Percentiles rank a stretch among this genome's conserved stretches.
Conservation (phyloP, 495 filamentous ascomycete genomes). For the Halenospora varia region DNA sequence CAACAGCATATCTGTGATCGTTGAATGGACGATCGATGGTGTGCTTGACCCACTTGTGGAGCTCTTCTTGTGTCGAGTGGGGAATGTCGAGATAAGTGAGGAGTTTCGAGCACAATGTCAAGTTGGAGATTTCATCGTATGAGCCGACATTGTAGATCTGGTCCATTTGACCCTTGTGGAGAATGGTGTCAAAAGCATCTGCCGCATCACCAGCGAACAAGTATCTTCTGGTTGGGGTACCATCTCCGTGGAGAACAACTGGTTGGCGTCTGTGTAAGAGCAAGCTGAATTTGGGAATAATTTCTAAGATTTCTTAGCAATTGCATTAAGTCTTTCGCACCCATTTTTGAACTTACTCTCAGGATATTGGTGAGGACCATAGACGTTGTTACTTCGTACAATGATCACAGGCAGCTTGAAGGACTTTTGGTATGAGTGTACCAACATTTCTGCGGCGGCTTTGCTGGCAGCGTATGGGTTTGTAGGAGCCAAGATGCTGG, state of each 20-base stretch:
- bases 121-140: slow-evolving; percentile 60
- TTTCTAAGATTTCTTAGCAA: slow-evolving; percentile 46
- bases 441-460: slow-evolving; percentile 76
- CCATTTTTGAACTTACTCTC: slow-evolving; percentile 54
- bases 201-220: slow-evolving; percentile 69
- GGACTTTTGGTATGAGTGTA: slow-evolving; percentile 68
- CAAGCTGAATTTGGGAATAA: slow-evolving; percentile 71
- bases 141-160: slow-evolving; percentile 74
- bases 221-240: slow-evolving; percentile 61
- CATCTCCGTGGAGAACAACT: slow-evolving; percentile 66
- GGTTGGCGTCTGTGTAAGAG: slow-evolving; percentile 53
- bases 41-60: slow-evolving; percentile 55
- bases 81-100: slow-evolving; percentile 47
- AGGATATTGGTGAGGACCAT: slow-evolving; percentile 74
- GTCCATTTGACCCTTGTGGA: slow-evolving; percentile 62
- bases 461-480: slow-evolving; percentile 79
- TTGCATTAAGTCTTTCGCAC: background rate
- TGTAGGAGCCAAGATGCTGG: slow-evolving; percentile 59
- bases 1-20: slow-evolving; percentile 65
- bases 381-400: slow-evolving; percentile 74
- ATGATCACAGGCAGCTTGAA: slow-evolving; percentile 69
- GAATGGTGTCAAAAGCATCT: slow-evolving; percentile 73
- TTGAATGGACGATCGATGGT: slow-evolving; percentile 71
- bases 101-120: slow-evolving; percentile 54
- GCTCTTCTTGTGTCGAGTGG: slow-evolving; percentile 36